These are phyloP conservation scores for Aspergillus campestris DNA, from an alignment of 495 filamentous ascomycete species.

Conservation along the genomic window DNA sequence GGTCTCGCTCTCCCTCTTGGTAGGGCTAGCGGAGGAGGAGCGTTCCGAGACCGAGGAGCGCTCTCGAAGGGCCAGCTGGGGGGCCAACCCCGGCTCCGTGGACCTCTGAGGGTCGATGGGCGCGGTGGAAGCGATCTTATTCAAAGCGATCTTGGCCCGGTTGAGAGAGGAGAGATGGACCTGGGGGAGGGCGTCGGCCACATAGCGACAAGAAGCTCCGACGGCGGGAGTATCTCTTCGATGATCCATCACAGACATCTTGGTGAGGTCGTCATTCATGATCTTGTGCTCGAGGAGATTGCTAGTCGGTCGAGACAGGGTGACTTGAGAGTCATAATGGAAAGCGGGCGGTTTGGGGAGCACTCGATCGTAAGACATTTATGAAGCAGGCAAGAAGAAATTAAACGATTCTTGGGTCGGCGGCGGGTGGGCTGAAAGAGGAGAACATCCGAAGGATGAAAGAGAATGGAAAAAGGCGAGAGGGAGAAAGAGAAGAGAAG, in stretches of 20 bases:
- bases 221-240: conserved; percentile 8
- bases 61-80: conserved; percentile 17
- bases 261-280: conserved; percentile 35
- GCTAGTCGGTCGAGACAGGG: conserved; percentile 26
- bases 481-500: conserved; percentile 3
- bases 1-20: conserved; percentile 32
- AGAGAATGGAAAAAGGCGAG: conserved; percentile 6
- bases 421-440: conserved; percentile 11
- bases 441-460: conserved; percentile 1
- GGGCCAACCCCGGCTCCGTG: conserved; percentile 4
- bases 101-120: conserved; percentile 9
- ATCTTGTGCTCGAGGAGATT: conserved; percentile 43
- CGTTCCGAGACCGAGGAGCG: conserved; percentile 21
- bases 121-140: conserved; percentile 9
- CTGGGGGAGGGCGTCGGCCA: conserved; percentile 18
- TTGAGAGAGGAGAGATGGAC: conserved; percentile 26
- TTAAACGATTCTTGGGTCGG: conserved; percentile 2
- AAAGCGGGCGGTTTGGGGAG: conserved; percentile 42
- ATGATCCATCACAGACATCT: conserved; percentile 11
- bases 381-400: conserved; percentile 16
- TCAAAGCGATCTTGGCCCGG: conserved; percentile 14
- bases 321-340: conserved; percentile 33
- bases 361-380: conserved; percentile 52
- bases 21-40: conserved; percentile 28
- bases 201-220: conserved; percentile 14